Conservation (phyloP, 257 asterid genomes). For the Przewalskia tangutica region DNA sequence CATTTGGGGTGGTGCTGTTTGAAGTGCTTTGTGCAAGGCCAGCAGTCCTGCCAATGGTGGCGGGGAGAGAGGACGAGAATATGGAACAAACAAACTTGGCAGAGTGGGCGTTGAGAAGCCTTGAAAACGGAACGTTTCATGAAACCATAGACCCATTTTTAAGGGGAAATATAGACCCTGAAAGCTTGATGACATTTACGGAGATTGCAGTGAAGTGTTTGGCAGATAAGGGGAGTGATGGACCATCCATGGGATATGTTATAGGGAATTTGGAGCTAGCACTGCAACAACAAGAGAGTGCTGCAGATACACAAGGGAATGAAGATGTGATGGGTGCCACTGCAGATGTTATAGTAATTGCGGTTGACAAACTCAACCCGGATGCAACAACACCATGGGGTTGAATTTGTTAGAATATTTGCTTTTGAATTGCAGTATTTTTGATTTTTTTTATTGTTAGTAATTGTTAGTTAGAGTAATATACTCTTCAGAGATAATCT, state of each 20-base stretch:
- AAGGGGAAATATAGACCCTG: constrained; percentile 26
- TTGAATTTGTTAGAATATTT: background rate
- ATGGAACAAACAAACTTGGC: constrained; percentile 34
- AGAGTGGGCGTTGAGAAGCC: constrained; percentile 28
- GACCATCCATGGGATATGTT: constrained; percentile 38
- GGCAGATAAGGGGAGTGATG: constrained; percentile 23
- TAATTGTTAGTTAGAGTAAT: too few species aligned
- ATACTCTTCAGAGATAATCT: too few species aligned
- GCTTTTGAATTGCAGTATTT: too few species aligned
- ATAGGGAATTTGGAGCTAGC: constrained; percentile 37
- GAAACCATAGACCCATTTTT: constrained; percentile 28
- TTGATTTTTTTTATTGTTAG: too few species aligned
- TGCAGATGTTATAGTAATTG: background rate
- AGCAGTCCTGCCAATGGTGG: background rate
- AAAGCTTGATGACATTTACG: constrained; percentile 21
- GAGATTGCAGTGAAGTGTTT: constrained; percentile 33
- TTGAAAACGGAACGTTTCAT: constrained; percentile 18
- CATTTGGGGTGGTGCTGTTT: constrained; percentile 29
- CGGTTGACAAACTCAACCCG: background rate
- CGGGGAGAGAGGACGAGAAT: background rate
- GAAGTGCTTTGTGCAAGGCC: background rate
- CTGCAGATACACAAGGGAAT: background rate
- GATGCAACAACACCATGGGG: background rate
- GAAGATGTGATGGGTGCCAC: background rate
- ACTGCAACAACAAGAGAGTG: constrained; percentile 22